Conservation (phyloP, 371 early-diverging fungal genomes). For the Syncephalastrum monosporum region DNA sequence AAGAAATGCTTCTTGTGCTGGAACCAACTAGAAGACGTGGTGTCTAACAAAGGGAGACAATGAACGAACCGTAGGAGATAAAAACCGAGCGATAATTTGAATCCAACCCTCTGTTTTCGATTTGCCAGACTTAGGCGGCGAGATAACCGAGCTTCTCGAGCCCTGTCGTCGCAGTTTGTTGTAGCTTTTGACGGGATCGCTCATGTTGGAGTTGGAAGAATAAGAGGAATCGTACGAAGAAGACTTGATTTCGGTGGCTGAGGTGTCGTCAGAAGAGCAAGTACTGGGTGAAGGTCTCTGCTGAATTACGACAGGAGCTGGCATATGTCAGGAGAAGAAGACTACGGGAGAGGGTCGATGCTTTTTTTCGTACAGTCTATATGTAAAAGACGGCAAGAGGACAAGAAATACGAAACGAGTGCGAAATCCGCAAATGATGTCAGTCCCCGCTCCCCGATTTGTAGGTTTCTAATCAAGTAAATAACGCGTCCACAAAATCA, state of each 20-base stretch:
- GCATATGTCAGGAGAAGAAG: slow-evolving; percentile 2
- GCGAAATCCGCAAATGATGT: too few relatives aligned
- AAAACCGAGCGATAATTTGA: too few relatives aligned
- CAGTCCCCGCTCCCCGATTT: too few relatives aligned
- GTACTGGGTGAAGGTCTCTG: slow-evolving; percentile 3
- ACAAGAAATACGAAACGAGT: too few relatives aligned
- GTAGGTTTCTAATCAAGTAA: too few relatives aligned
- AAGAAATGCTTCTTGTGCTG: slow-evolving; percentile 79
- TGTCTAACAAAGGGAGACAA: too few relatives aligned
- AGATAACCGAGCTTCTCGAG: slow-evolving; percentile 33
- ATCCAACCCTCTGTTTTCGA: too few relatives aligned
- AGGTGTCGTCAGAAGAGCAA: slow-evolving; percentile 13
- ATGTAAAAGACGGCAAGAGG: too few relatives aligned
- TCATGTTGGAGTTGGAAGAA: slow-evolving; percentile 36
- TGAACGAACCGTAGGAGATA: too few relatives aligned
- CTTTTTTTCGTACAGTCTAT: too few relatives aligned
- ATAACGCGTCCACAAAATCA: too few relatives aligned
- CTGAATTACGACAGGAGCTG: slow-evolving; percentile 9
- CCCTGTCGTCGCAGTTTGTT: slow-evolving; percentile 41
- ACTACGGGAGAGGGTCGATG: background rate
- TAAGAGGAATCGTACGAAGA: slow-evolving; percentile 31
- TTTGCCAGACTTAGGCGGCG: background rate
- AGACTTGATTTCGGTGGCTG: slow-evolving; percentile 14
- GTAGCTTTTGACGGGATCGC: slow-evolving; percentile 33
- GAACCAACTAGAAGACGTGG: slow-evolving; percentile 43